These are phyloP conservation scores for Capsicum baccatum DNA, from an alignment of 257 asterid species.

Conservation along the genomic window DNA sequence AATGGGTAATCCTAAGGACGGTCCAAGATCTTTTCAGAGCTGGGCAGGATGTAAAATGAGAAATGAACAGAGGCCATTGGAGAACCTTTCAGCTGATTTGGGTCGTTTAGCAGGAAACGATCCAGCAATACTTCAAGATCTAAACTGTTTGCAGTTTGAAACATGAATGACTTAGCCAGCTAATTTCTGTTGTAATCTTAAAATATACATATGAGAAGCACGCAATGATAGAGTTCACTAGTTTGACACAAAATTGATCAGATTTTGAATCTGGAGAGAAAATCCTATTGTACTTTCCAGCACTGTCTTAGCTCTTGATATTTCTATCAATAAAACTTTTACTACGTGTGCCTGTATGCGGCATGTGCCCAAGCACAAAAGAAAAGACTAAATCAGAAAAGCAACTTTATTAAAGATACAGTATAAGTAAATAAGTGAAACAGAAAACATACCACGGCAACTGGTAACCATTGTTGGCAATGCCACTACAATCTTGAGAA, in stretches of 20 bases:
- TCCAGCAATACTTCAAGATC: background rate
- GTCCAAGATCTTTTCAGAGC: background rate
- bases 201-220: background rate
- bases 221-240: background rate
- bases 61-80: background rate
- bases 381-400: background rate
- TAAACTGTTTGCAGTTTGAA: constrained; percentile 24
- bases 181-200: background rate
- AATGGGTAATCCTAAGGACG: background rate
- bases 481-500: constrained; percentile 93
- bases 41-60: constrained; percentile 11
- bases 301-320: constrained; percentile 7
- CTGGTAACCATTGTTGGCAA: constrained; percentile 95
- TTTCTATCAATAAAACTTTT: background rate
- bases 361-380: constrained; percentile 21
- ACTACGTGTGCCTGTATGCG: background rate
- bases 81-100: constrained; percentile 2
- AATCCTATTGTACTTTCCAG: background rate
- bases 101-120: background rate
- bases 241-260: constrained; percentile 4
- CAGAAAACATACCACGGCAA: constrained; percentile 78
- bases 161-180: background rate
- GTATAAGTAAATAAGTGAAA: background rate
- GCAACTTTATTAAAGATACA: background rate
- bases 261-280: background rate